Evolutionary conservation across 345 rosid species (phyloP).

Genomic region (Combretum micranthum): DNA sequence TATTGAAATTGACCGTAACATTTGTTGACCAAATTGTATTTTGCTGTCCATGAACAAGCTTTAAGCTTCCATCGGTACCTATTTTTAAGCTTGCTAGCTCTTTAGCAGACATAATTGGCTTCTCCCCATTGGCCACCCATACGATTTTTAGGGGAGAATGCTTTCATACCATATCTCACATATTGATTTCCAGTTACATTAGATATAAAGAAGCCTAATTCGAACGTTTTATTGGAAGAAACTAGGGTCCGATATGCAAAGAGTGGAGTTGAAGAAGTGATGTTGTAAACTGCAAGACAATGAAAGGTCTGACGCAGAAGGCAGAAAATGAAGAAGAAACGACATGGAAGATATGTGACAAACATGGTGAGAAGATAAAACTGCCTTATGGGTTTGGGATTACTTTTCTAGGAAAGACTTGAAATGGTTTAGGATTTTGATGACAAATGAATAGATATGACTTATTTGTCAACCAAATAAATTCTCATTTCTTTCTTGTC

Average conservation of each 20-base stretch:
- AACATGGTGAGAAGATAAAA: no score
- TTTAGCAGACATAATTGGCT: slow-evolving; percentile 17
- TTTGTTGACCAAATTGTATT: slow-evolving; percentile 18
- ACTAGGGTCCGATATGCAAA: slow-evolving; percentile 3
- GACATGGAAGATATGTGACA: no score
- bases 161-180: slow-evolving; percentile 28
- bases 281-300: no score
- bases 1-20: slow-evolving; percentile 8
- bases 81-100: slow-evolving; percentile 6
- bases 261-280: no score
- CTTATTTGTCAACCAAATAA: no score
- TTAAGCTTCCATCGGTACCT: slow-evolving; percentile 11
- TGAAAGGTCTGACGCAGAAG: no score
- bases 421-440: no score
- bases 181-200: slow-evolving; percentile 18
- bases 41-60: slow-evolving; percentile 9
- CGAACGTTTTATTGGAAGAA: slow-evolving; percentile 10
- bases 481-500: no score
- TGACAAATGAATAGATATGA: no score
- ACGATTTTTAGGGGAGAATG: slow-evolving; percentile 8
- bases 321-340: no score
- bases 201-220: slow-evolving; percentile 22
- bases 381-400: no score
- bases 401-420: no score
- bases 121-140: slow-evolving; percentile 33